These are phyloP conservation scores for Elongisporangium undulatum DNA, from an alignment of 352 stramenopile genomes.

Conservation along the genomic window DNA sequence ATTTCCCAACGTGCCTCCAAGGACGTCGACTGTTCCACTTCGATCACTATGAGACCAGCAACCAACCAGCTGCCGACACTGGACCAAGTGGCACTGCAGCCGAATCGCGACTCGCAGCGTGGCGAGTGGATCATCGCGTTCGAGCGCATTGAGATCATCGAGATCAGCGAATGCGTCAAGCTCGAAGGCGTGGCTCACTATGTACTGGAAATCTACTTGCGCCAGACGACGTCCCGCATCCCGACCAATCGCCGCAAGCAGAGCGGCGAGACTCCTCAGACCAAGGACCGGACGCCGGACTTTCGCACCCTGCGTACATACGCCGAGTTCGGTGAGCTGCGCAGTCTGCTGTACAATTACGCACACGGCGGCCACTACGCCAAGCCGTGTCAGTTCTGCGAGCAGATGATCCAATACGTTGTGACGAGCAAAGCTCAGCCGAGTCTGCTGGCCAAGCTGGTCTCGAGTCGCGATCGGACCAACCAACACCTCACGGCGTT, in stretches of 20 bases:
- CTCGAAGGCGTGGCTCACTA: constrained; percentile 35
- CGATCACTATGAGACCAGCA: neutral
- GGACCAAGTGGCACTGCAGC: constrained; percentile 2
- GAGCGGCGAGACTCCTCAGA: neutral
- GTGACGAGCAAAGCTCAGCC: constrained; percentile 15
- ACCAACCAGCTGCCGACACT: neutral
- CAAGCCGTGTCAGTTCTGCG: constrained; percentile 20
- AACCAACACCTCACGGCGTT: constrained; percentile 12
- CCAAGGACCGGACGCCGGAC: constrained; percentile 8
- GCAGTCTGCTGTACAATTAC: constrained; percentile 16
- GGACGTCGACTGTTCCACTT: neutral
- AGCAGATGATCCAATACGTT: constrained; percentile 14
- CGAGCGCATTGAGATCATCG: constrained; percentile 38
- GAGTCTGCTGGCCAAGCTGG: constrained; percentile 4
- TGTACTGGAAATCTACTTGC: constrained; percentile 45
- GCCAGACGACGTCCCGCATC: constrained; percentile 27
- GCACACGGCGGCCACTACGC: constrained; percentile 9
- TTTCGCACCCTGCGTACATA: constrained; percentile 25
- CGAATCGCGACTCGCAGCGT: constrained; percentile 27
- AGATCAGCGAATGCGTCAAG: constrained; percentile 34
- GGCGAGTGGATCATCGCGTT: constrained; percentile 32
- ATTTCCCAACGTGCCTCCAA: neutral
- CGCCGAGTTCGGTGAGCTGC: constrained; percentile 15
- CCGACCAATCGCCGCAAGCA: constrained; percentile 11
- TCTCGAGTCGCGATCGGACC: constrained; percentile 8